Percentiles rank a stretch among this genome's conserved stretches.
These are phyloP conservation scores for Wickerhamomyces strasburgensis DNA, from an alignment of 805 yeast genomes.

Conservation along the genomic window DNA sequence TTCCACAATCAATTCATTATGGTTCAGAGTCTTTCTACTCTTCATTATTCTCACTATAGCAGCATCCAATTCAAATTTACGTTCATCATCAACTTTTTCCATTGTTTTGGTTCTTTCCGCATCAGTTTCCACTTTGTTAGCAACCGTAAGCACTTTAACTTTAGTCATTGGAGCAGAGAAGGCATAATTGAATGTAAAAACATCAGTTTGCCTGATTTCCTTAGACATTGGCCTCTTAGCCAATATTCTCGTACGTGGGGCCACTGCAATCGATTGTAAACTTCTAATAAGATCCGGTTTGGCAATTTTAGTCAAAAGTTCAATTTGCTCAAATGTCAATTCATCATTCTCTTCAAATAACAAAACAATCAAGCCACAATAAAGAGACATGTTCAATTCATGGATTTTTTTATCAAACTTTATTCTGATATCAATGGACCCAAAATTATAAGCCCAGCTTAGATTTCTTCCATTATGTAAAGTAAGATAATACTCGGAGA, in stretches of 20 bases:
- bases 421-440: conserved; percentile 74
- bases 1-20: conserved; percentile 64
- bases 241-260: conserved; percentile 74
- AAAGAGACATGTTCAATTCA: conserved; percentile 74
- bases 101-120: conserved; percentile 37
- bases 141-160: conserved; percentile 67
- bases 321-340: conserved; percentile 59
- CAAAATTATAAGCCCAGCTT: conserved; percentile 79
- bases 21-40: conserved; percentile 54
- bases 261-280: conserved; percentile 77
- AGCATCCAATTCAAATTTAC: conserved; percentile 71
- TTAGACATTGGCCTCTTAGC: conserved; percentile 71
- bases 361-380: conserved; percentile 72
- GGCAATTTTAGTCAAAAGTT: conserved; percentile 65
- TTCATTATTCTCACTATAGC: conserved; percentile 89
- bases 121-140: conserved; percentile 45
- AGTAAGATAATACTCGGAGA: conserved; percentile 46
- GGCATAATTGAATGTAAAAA: conserved; percentile 59
- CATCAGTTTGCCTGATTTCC: conserved; percentile 58
- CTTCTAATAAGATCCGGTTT: conserved; percentile 68
- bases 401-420: conserved; percentile 65
- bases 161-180: conserved; percentile 65
- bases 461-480: conserved; percentile 55
- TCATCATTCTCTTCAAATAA: conserved; percentile 57
- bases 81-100: conserved; percentile 53